phyloP scores from a whole-genome alignment of 2,329 filamentous ascomycete species.

The Fusarium annulatum region DNA sequence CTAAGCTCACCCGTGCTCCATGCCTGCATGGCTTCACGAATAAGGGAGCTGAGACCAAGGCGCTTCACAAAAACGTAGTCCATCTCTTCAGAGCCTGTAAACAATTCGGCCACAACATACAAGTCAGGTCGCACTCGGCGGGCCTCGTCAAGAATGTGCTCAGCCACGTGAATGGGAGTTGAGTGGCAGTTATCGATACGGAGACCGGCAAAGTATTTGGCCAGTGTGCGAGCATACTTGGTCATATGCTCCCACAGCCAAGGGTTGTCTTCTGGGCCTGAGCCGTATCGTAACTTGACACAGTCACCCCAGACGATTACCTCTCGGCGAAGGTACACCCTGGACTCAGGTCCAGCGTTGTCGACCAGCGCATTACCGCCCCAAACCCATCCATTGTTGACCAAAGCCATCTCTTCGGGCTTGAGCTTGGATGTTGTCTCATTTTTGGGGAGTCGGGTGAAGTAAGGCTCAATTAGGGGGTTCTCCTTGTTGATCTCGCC shows the following conservation, averaged over 20 bases:
- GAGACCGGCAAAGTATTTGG: conserved; percentile 94
- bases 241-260: conserved; percentile 98
- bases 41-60: conserved; percentile 89
- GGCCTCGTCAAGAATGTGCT: conserved; percentile 95
- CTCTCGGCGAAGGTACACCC: conserved; percentile 93
- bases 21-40: conserved; percentile 97
- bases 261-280: conserved; percentile 82
- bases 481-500: conserved; percentile 81
- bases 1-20: conserved; percentile 96
- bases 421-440: conserved; percentile 81
- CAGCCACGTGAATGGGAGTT: conserved; percentile 92
- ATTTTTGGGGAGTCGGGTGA: conserved; percentile 87
- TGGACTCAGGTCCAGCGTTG: conserved; percentile 89
- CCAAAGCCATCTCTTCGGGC: conserved; percentile 80
- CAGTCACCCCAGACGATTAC: conserved; percentile 99
- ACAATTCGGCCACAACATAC: conserved; percentile 93
- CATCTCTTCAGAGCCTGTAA: conserved; percentile 94
- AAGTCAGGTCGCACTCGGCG: conserved; percentile 86
- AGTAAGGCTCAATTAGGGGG: conserved; percentile 93
- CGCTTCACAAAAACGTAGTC: conserved; percentile 96
- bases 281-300: conserved; percentile 94
- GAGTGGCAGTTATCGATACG: conserved; percentile 99
- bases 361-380: conserved; percentile 93
- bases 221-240: conserved; percentile 89
- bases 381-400: conserved; percentile 99